Evolutionary conservation across 148 eudicot genomes (phyloP).

Genomic region (Pouteria glomerata): DNA sequence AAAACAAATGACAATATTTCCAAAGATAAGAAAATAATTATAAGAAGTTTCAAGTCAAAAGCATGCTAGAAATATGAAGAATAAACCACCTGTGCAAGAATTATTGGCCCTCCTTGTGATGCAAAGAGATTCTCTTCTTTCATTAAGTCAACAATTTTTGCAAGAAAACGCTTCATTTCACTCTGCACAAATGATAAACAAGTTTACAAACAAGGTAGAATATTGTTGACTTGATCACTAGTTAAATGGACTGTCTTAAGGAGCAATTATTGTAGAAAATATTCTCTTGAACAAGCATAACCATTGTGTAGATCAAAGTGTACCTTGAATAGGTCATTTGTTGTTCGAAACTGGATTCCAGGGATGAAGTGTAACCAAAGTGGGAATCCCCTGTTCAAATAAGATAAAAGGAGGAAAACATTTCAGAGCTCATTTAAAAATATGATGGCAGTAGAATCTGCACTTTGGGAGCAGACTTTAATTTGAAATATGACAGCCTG

Average conservation of each 20-base stretch:
- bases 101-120: constrained; percentile 57
- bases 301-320: background rate
- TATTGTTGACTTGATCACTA: background rate
- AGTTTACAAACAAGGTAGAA: background rate
- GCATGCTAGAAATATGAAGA: background rate
- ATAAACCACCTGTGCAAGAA: constrained; percentile 37
- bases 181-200: constrained; percentile 19
- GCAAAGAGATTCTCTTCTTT: constrained; percentile 46
- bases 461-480: background rate
- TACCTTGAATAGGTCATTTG: constrained; percentile 40
- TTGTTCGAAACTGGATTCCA: constrained; percentile 44
- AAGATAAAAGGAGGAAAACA: background rate
- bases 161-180: constrained; percentile 43
- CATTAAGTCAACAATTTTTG: constrained; percentile 41
- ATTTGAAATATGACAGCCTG: background rate
- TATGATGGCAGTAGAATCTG: background rate
- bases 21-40: background rate
- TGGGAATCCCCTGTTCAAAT: constrained; percentile 42
- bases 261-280: background rate
- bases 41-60: background rate
- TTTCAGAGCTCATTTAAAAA: background rate
- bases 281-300: background rate
- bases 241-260: background rate
- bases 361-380: constrained; percentile 50
- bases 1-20: background rate